Evolutionary conservation across 2,329 filamentous ascomycete species (phyloP).

Genomic region (Periconia sp.): DNA sequence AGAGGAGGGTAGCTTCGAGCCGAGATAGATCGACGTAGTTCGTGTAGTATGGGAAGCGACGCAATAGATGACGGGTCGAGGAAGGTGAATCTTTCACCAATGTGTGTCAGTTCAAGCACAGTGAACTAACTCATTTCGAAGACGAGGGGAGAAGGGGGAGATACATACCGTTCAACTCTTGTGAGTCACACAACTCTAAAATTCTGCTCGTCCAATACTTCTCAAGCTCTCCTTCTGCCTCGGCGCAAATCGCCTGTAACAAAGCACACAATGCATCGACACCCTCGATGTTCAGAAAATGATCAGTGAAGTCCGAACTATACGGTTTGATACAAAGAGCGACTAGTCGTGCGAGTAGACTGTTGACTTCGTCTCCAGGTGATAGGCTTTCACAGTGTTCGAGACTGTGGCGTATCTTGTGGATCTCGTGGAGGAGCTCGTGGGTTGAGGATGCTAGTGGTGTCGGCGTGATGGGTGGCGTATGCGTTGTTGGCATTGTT

Average conservation of each 20-base stretch:
- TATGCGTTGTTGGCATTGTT: background rate
- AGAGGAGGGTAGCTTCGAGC: slow-evolving; percentile 49
- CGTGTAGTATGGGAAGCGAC: slow-evolving; percentile 51
- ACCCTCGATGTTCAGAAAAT: slow-evolving; percentile 33
- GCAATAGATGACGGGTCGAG: slow-evolving; percentile 25
- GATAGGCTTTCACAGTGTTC: slow-evolving; percentile 22
- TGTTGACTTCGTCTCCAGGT: slow-evolving; percentile 38
- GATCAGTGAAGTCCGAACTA: slow-evolving; percentile 17
- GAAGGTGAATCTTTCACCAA: background rate
- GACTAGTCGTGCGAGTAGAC: slow-evolving; percentile 42
- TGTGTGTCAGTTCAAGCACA: background rate
- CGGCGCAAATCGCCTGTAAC: slow-evolving; percentile 47
- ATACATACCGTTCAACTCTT: background rate
- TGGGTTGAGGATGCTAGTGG: slow-evolving; percentile 17
- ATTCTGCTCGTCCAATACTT: slow-evolving; percentile 48
- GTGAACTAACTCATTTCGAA: background rate
- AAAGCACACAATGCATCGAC: slow-evolving; percentile 39
- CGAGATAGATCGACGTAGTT: slow-evolving; percentile 54
- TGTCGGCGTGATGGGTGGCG: slow-evolving; percentile 29
- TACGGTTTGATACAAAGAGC: slow-evolving; percentile 36
- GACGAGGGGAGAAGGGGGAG: background rate
- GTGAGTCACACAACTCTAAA: slow-evolving; percentile 1
- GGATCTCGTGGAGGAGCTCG: slow-evolving; percentile 22
- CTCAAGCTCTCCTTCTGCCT: slow-evolving; percentile 51
- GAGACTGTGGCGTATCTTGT: slow-evolving; percentile 18